A percentile compares a stretch with the other conserved stretches of the same genome.
phyloP scores from a whole-genome alignment of 192 early-diverging fungal genomes.

The Backusella tuberculispora region DNA sequence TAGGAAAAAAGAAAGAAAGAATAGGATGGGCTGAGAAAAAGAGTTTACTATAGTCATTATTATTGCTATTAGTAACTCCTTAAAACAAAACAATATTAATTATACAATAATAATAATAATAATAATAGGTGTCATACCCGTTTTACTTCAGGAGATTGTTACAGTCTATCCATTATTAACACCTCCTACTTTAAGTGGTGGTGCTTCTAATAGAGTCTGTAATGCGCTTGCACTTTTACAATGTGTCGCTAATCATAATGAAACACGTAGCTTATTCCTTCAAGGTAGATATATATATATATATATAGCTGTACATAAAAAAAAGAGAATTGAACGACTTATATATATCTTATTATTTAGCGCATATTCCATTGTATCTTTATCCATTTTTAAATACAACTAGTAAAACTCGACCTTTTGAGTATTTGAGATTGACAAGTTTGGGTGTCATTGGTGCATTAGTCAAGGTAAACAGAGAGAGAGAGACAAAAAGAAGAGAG shows the following conservation, averaged over 20 bases:
- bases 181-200: constrained; percentile 84
- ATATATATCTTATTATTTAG: constrained; percentile 38
- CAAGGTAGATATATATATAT: no score
- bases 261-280: constrained; percentile 84
- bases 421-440: constrained; percentile 92
- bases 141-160: constrained; percentile 94
- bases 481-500: neutral
- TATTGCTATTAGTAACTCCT: no score
- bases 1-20: neutral
- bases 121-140: constrained; percentile 85
- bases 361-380: constrained; percentile 95
- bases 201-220: constrained; percentile 93
- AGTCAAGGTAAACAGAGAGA: constrained; percentile 74
- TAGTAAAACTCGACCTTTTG: constrained; percentile 93
- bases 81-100: neutral
- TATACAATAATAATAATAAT: no score
- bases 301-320: neutral
- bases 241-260: constrained; percentile 93
- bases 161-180: constrained; percentile 91
- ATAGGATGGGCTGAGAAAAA: neutral
- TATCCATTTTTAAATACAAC: constrained; percentile 98
- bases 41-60: no score
- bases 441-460: constrained; percentile 96
- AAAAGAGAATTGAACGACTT: neutral
- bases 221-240: constrained; percentile 95